phyloP scores from a whole-genome alignment of 495 filamentous ascomycete species.

The Oleoguttula mirabilis region DNA sequence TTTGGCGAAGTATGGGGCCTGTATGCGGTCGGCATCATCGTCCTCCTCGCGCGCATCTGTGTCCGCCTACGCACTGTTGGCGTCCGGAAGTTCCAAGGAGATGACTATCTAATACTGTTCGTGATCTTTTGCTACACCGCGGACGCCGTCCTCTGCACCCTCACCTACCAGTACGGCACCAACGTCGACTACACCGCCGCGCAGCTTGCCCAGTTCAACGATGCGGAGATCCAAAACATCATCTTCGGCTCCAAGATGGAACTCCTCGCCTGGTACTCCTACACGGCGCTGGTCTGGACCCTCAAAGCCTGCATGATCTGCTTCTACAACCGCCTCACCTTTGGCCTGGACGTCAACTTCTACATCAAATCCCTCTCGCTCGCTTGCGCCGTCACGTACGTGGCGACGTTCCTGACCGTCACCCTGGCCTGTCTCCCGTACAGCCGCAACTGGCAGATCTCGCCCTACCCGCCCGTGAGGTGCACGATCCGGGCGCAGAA shows the following conservation, averaged over 20 bases:
- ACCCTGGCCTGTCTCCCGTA: slow-evolving; percentile 4
- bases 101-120: slow-evolving; percentile 2
- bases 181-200: slow-evolving; percentile 1
- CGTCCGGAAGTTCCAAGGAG: background rate
- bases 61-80: slow-evolving; percentile 5
- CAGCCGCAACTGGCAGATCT: slow-evolving; percentile 3
- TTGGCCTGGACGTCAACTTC: slow-evolving; percentile 1
- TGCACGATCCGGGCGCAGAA: slow-evolving; percentile 6
- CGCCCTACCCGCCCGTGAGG: background rate
- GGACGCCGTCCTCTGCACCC: background rate
- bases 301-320: slow-evolving; percentile 6
- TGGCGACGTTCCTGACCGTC: slow-evolving; percentile 2
- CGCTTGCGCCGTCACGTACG: background rate
- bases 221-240: background rate
- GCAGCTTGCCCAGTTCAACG: background rate
- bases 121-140: background rate
- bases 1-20: slow-evolving; percentile 2
- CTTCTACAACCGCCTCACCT: slow-evolving; percentile 8
- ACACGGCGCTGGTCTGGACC: slow-evolving; percentile 1
- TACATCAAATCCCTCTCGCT: slow-evolving; percentile 1
- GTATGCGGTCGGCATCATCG: background rate
- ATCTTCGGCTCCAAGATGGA: slow-evolving; percentile 5
- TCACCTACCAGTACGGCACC: background rate
- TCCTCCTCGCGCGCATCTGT: background rate
- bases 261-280: slow-evolving; percentile 5